Conservation (phyloP, 106 monocot genomes). For the Cymbidium sinense region DNA sequence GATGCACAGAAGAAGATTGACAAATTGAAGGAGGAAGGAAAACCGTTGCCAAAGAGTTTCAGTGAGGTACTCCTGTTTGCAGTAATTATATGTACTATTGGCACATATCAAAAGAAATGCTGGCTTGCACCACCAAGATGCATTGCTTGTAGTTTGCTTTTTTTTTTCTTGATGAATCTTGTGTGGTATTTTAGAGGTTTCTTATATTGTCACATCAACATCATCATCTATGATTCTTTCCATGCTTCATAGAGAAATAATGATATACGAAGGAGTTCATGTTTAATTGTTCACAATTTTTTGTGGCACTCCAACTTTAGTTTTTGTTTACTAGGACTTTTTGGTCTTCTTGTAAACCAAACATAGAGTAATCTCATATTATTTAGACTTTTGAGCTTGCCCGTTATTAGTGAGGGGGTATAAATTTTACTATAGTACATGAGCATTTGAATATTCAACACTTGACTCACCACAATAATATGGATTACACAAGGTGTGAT, state of each 20-base stretch:
- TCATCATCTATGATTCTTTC: not conserved
- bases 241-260: too few species aligned
- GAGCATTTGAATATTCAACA: not conserved
- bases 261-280: not conserved
- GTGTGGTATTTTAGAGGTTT: not conserved
- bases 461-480: not conserved
- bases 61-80: constrained; percentile 50
- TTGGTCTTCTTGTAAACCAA: not conserved
- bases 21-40: constrained; percentile 93
- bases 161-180: not conserved
- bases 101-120: not conserved
- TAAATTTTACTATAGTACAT: not conserved
- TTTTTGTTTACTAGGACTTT: not conserved
- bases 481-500: not conserved
- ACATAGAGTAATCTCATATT: not conserved
- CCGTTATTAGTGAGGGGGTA: not conserved
- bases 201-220: not conserved
- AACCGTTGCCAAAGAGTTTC: constrained; percentile 75
- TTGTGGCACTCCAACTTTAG: not conserved
- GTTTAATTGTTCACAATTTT: not conserved
- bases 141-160: not conserved
- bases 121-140: not conserved
- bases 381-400: not conserved
- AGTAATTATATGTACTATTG: not conserved
- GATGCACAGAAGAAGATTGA: constrained; percentile 87